Conservation (phyloP, 2,329 filamentous ascomycete genomes). For the Trichoderma sp. region DNA sequence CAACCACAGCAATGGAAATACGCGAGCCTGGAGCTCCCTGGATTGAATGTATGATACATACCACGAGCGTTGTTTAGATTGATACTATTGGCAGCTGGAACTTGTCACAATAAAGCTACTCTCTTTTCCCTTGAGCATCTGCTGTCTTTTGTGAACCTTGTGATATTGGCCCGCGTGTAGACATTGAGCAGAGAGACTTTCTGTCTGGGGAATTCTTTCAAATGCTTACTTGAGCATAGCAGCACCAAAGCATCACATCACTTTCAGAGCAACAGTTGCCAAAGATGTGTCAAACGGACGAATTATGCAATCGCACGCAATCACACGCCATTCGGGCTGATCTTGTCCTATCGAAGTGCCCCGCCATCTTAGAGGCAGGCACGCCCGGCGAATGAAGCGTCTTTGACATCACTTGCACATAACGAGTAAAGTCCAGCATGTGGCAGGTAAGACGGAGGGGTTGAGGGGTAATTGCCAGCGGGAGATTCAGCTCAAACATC, state of each 20-base stretch:
- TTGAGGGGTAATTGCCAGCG: background rate
- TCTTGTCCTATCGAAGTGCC: background rate
- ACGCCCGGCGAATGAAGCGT: background rate
- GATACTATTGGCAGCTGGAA: background rate
- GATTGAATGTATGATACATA: slow-evolving; percentile 3
- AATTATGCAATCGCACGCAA: slow-evolving; percentile 19
- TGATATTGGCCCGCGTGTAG: background rate
- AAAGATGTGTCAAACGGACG: background rate
- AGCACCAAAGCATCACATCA: background rate
- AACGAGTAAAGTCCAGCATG: background rate
- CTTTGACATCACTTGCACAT: slow-evolving; percentile 2
- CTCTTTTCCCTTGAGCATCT: background rate
- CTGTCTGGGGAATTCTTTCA: background rate
- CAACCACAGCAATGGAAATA: background rate
- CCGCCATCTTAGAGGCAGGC: background rate
- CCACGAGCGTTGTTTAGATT: background rate
- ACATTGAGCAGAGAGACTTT: background rate
- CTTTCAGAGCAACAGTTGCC: background rate
- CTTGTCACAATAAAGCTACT: background rate
- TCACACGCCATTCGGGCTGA: slow-evolving; percentile 18
- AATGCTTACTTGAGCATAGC: background rate
- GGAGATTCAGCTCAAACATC: background rate
- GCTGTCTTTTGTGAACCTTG: background rate
- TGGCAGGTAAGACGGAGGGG: slow-evolving; percentile 6
- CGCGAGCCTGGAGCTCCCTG: slow-evolving; percentile 16